Conservation (phyloP, 345 rosid species). For the Arabidopsis suecica region DNA sequence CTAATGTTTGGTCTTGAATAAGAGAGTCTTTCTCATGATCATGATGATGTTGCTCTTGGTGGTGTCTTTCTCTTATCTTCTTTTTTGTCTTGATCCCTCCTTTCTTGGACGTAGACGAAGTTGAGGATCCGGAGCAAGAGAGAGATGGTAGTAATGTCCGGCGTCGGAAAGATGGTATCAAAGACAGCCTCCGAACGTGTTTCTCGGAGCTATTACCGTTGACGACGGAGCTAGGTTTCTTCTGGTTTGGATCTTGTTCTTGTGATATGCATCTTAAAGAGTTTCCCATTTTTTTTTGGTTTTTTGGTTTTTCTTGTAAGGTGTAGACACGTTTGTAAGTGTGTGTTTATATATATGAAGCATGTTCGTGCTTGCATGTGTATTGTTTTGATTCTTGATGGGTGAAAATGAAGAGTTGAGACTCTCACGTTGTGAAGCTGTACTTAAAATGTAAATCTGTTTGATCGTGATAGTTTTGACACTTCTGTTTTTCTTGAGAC, state of each 20-base stretch:
- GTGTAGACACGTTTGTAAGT: conserved; percentile 34
- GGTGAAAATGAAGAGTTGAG: conserved; percentile 45
- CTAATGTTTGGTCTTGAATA: conserved; percentile 76
- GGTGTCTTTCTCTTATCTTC: conserved; percentile 48
- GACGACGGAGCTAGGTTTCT: conserved; percentile 38
- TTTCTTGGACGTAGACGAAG: conserved; percentile 42
- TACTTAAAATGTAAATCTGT: conserved; percentile 28
- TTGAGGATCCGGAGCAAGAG: conserved; percentile 45
- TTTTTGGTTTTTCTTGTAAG: conserved; percentile 8
- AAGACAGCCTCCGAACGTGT: conserved; percentile 36
- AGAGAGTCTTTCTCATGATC: conserved; percentile 55
- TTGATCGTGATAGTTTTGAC: conserved; percentile 33
- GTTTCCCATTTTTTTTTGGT: conserved; percentile 37
- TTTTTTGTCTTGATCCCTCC: conserved; percentile 42
- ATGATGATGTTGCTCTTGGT: conserved; percentile 42
- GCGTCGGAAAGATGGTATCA: conserved; percentile 45
- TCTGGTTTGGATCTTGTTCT: conserved; percentile 46
- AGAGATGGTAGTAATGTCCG: conserved; percentile 44
- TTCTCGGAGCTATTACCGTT: conserved; percentile 29
- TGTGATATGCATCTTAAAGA: conserved; percentile 48
- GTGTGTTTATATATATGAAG: conserved; percentile 25
- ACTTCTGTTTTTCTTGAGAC: conserved; percentile 19
- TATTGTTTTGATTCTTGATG: conserved; percentile 15
- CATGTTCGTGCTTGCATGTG: conserved; percentile 46
- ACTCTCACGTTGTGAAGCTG: conserved; percentile 45